These are phyloP conservation scores for Carex scoparia DNA, from an alignment of 176 grass and related monocot genomes.

Conservation along the genomic window DNA sequence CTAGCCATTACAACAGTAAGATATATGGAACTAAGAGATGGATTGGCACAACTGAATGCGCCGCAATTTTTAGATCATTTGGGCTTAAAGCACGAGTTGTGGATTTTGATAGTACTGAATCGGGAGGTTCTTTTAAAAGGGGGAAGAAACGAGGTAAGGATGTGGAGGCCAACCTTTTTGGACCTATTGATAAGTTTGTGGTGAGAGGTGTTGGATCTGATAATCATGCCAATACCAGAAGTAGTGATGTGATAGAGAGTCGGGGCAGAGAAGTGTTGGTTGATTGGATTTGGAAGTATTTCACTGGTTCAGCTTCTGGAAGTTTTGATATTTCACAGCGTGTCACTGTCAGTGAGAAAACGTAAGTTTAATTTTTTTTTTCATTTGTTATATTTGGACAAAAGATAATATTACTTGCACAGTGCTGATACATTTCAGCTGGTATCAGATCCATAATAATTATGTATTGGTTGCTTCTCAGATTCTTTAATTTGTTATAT, in stretches of 20 bases:
- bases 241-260: slow-evolving; percentile 17
- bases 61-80: slow-evolving; percentile 71
- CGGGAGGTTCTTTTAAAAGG: slow-evolving; percentile 18
- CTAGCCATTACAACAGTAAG: slow-evolving; percentile 46
- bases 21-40: slow-evolving; percentile 76
- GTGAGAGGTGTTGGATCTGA: slow-evolving; percentile 15
- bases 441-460: slow-evolving; percentile 18
- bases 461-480: background rate
- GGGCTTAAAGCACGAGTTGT: slow-evolving; percentile 73
- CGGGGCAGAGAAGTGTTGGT: slow-evolving; percentile 65
- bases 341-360: slow-evolving; percentile 64
- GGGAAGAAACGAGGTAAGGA: slow-evolving; percentile 28
- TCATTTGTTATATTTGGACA: slow-evolving; percentile 19
- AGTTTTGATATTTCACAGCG: slow-evolving; percentile 29
- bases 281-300: slow-evolving; percentile 95
- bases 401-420: background rate
- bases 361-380: slow-evolving; percentile 39
- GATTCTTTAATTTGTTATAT: background rate
- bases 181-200: slow-evolving; percentile 85
- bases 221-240: slow-evolving; percentile 12
- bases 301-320: slow-evolving; percentile 34
- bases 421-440: background rate
- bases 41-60: slow-evolving; percentile 82
- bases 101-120: slow-evolving; percentile 90
- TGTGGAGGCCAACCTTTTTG: slow-evolving; percentile 26